phyloP scores from a whole-genome alignment of 2,329 filamentous ascomycete genomes.

The Venturia aucupariae region DNA sequence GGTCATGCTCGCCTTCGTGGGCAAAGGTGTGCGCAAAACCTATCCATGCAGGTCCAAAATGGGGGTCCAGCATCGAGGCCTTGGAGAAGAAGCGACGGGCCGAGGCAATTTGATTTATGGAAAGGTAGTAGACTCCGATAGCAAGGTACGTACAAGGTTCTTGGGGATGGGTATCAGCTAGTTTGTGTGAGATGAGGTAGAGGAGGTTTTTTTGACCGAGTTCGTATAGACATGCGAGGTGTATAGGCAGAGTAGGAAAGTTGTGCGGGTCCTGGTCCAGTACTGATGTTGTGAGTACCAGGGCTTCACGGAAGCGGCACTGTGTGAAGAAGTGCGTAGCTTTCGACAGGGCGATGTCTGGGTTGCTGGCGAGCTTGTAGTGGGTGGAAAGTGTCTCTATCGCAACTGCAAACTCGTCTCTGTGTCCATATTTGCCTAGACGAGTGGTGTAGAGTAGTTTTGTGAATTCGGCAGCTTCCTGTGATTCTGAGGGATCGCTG shows the following conservation, averaged over 20 bases:
- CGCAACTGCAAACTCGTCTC: conserved; percentile 69
- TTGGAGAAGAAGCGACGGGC: conserved; percentile 95
- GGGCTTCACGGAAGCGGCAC: conserved; percentile 81
- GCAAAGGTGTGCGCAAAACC: conserved; percentile 98
- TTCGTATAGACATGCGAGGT: conserved; percentile 85
- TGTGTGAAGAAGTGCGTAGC: conserved; percentile 91
- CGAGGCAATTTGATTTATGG: conserved; percentile 82
- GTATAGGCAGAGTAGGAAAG: conserved; percentile 78
- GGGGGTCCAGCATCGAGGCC: conserved; percentile 92
- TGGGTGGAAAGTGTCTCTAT: conserved; percentile 89
- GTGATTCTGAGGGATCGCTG: conserved; percentile 51
- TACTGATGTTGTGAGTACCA: conserved; percentile 74
- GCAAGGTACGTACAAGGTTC: conserved; percentile 91
- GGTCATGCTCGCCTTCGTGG: conserved; percentile 93
- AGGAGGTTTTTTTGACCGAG: conserved; percentile 78
- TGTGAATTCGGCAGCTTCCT: conserved; percentile 88
- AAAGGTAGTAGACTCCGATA: conserved; percentile 89
- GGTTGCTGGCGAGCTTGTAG: conserved; percentile 77
- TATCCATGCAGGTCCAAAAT: conserved; percentile 97
- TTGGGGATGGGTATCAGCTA: conserved; percentile 83
- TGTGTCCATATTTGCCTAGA: conserved; percentile 89
- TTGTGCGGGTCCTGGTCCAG: conserved; percentile 80
- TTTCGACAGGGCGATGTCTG: conserved; percentile 80
- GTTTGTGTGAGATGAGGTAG: conserved; percentile 84
- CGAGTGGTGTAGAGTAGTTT: conserved; percentile 94